Evolutionary conservation across 1,284 basidiomycete genomes (phyloP).

Genomic region (Quambalaria eucalypti): DNA sequence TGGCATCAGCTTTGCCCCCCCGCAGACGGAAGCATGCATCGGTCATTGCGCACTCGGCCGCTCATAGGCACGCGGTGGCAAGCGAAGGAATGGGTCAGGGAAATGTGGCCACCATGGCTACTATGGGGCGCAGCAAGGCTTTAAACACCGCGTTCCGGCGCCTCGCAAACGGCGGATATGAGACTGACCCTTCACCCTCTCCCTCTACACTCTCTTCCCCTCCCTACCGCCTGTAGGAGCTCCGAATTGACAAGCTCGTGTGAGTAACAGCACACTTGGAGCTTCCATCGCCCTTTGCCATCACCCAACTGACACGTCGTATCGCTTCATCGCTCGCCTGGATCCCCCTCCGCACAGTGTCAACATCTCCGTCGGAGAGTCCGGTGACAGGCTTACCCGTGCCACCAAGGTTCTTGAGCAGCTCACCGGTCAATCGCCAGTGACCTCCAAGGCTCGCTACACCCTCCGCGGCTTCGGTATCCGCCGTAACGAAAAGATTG

Average conservation of each 20-base stretch:
- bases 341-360: slow-evolving; percentile 63
- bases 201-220: no score
- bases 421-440: slow-evolving; percentile 97
- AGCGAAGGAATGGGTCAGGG: no score
- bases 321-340: not conserved
- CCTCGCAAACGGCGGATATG: no score
- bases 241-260: not conserved
- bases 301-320: no score
- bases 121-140: no score
- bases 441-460: slow-evolving; percentile 98
- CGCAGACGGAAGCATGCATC: no score
- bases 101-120: no score
- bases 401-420: slow-evolving; percentile 99
- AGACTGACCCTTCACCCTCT: not conserved
- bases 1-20: no score
- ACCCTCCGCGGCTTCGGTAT: slow-evolving; percentile 98
- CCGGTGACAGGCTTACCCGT: slow-evolving; percentile 96
- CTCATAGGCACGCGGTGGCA: no score
- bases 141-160: no score
- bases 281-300: no score
- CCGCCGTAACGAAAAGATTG: slow-evolving; percentile 99
- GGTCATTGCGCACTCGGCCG: no score
- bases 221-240: not conserved
- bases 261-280: not conserved
- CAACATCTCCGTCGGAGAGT: slow-evolving; percentile 99